These are phyloP conservation scores for Cystoderma amianthinum DNA, from an alignment of 768 basidiomycete species.

Conservation along the genomic window DNA sequence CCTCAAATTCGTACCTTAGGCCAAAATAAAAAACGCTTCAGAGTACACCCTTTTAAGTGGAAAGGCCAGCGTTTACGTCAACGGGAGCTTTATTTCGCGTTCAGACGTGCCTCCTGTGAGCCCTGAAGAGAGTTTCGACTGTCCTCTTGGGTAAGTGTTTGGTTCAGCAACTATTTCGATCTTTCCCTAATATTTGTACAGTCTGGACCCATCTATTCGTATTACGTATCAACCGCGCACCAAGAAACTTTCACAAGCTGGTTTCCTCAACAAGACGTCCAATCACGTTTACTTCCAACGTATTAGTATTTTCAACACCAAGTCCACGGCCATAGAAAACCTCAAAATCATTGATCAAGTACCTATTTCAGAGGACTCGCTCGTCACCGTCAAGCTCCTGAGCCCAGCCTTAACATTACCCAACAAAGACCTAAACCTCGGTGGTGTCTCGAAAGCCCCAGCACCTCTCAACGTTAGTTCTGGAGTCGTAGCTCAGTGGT, in stretches of 20 bases:
- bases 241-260: slow-evolving; percentile 24
- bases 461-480: slow-evolving; percentile 16
- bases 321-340: slow-evolving; percentile 14
- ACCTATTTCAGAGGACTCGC: slow-evolving; percentile 28
- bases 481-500: slow-evolving; percentile 27
- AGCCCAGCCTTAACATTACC: slow-evolving; percentile 20
- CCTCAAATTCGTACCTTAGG: slow-evolving; percentile 16
- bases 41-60: slow-evolving; percentile 46
- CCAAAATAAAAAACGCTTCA: slow-evolving; percentile 45
- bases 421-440: background rate
- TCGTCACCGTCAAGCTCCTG: slow-evolving; percentile 34
- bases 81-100: slow-evolving; percentile 49
- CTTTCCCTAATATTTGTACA: slow-evolving; percentile 6
- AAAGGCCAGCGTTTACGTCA: slow-evolving; percentile 42
- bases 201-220: slow-evolving; percentile 32
- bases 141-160: slow-evolving; percentile 33
- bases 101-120: slow-evolving; percentile 33
- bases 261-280: slow-evolving; percentile 25
- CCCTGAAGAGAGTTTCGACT: slow-evolving; percentile 36
- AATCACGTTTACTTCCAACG: slow-evolving; percentile 24
- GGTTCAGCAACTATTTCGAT: background rate
- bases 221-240: slow-evolving; percentile 29
- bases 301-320: slow-evolving; percentile 31
- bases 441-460: slow-evolving; percentile 6
- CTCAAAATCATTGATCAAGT: slow-evolving; percentile 32